Base-by-base conservation (phyloP, 352 stramenopile genomes). In the Pythium sukuiense region DNA sequence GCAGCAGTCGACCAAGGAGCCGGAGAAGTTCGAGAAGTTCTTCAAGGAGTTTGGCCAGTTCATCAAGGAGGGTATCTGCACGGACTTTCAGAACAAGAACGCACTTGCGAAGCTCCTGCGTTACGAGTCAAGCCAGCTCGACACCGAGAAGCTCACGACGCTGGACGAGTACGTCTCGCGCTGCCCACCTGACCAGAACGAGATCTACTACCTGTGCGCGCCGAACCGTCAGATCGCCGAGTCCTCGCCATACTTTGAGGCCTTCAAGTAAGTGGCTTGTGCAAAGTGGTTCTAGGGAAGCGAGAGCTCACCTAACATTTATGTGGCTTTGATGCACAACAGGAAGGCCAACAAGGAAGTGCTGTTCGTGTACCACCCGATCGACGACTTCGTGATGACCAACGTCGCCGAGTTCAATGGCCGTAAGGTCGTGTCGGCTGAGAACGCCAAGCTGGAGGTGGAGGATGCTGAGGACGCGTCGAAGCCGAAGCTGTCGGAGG, bases 301-400 rank as follows among this genome's bases (percentile, higher is more conserved):
- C n/a, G n/a, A n/a, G n/a, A n/a, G n/a, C n/a, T n/a, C n/a, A n/a
- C n/a, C n/a, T n/a, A n/a, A n/a, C n/a, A n/a, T n/a, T n/a, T 56
- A 16, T 49, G 13, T 50, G 29, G 5, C 32, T 37, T 37, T 37
- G 32, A 37, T 27, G 18, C 41, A 26, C 58, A 54, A 16, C 39
- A 95, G 86, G 71, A 93, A 94, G 73, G 81, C 83, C 59, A 95
- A 95, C 73, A 95, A 93, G 74, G 92, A 98, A 69, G 97, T 99
- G 49, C 74, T 99, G 49, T 99, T 99, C 66, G 83, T 99, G 50
- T 99, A 99, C 81, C 96, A 92, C 69, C 85, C 97, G 7, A 99
- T 99, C 64, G 98, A 99, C 69, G 98, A 99, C 74, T 99, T 99
- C 69, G 97, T 99, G 50, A 99, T 99, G 96, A 97, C 91, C 37